A percentile compares a stretch with the other conserved stretches of the same genome.
Conservation (phyloP, 805 yeast genomes). For the Starmera amethionina region DNA sequence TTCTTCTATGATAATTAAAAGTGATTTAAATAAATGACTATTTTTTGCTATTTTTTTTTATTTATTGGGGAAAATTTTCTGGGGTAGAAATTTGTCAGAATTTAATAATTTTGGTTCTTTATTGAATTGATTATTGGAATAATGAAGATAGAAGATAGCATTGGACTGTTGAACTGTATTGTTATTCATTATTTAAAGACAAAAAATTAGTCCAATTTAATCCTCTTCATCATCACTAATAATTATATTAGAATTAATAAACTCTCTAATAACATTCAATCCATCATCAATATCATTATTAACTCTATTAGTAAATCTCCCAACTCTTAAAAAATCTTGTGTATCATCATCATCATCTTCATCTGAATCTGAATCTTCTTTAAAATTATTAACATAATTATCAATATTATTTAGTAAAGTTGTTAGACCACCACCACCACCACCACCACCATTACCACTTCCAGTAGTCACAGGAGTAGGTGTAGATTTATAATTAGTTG, state of each 20-base stretch:
- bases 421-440: background rate
- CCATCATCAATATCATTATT: background rate
- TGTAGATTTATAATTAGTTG: slow-evolving; percentile 18
- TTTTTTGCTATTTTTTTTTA: too few species aligned
- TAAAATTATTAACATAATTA: slow-evolving; percentile 15
- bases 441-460: background rate
- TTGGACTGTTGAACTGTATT: too few species aligned
- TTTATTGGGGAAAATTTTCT: too few species aligned
- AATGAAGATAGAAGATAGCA: too few species aligned
- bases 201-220: too few species aligned
- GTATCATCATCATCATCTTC: slow-evolving; percentile 12
- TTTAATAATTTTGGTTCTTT: too few species aligned
- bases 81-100: too few species aligned
- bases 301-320: background rate
- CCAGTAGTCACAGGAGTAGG: background rate
- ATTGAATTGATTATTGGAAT: too few species aligned
- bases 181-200: too few species aligned
- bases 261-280: background rate
- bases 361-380: slow-evolving; percentile 10
- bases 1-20: too few species aligned
- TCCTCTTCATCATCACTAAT: background rate
- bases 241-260: background rate
- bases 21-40: too few species aligned
- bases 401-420: slow-evolving; percentile 16
- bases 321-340: slow-evolving; percentile 12